phyloP scores from a whole-genome alignment of 345 rosid species.

The Turritis glabra region DNA sequence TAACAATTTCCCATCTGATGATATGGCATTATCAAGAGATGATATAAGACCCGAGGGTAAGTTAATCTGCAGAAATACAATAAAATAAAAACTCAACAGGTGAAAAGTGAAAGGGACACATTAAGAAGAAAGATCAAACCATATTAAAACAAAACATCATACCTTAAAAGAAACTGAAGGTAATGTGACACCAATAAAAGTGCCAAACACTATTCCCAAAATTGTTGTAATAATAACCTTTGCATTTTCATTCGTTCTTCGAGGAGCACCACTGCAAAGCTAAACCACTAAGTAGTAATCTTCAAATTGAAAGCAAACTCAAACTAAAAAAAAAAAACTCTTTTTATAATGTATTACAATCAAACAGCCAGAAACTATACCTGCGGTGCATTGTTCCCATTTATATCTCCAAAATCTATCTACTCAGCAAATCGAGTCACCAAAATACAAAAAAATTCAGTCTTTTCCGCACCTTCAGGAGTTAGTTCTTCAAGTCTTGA shows the following conservation, averaged over 20 bases:
- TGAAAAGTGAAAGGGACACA: background rate
- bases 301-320: slow-evolving; percentile 9
- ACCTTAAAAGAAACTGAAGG: slow-evolving; percentile 72
- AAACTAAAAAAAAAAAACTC: background rate
- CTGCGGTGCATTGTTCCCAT: slow-evolving; percentile 69
- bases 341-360: background rate
- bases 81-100: slow-evolving; percentile 27
- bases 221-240: slow-evolving; percentile 54
- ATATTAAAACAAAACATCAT: background rate
- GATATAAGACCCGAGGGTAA: slow-evolving; percentile 51
- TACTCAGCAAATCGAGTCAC: slow-evolving; percentile 19
- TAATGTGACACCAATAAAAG: slow-evolving; percentile 67
- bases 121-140: background rate
- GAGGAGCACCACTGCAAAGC: slow-evolving; percentile 60
- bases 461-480: background rate
- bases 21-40: slow-evolving; percentile 47
- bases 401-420: slow-evolving; percentile 23
- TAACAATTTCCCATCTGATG: slow-evolving; percentile 37
- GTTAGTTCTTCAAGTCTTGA: no score
- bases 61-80: slow-evolving; percentile 55
- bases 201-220: slow-evolving; percentile 67
- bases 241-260: slow-evolving; percentile 56
- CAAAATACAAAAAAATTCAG: slow-evolving; percentile 18
- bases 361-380: slow-evolving; percentile 30
- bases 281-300: slow-evolving; percentile 28